Evolutionary conservation across 1,284 basidiomycete genomes (phyloP), one percentile per base, ranked within the genome.

Genomic region (Irpex sp.): DNA sequence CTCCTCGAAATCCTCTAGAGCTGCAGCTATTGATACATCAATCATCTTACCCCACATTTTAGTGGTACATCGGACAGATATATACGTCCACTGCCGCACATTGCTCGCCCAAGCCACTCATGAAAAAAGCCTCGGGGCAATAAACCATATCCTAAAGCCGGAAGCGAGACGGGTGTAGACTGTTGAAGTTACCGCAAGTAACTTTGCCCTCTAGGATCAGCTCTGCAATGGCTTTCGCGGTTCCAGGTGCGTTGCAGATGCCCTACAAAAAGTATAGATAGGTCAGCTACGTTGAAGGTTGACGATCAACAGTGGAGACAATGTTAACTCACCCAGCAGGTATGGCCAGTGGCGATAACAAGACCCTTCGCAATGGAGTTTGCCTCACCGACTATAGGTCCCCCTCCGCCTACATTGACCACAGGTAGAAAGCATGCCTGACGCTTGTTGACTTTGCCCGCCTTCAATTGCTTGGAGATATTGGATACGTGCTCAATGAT

Each of bases 201-300:
- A 84, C 79, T 61, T 79, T 78, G 21, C 86, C 87, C 34, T 85
- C 80, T 71, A 89, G 79, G 15, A 89, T 72, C 17, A 87, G 73
- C 69, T 88, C 85, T n/a, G 80, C 75, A 8, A 91, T 68, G 2
- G 80, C 82, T 66, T 80, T 85, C 5, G 81, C 88, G 2, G 88
- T 90, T 2, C 87, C 88, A 1, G 89, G 88, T 2, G 85, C 88
- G 68, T 91, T 90, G 72, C 84, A 89, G 58, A 90, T 87, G 2
- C 88, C 88, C 88, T 89, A 63, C 9, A 64, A 65, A 17, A 52
- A 37, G 52, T 57, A 26, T 1, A 4, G 49, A n/a, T 51, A 44
- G 49, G 19, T 51, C 49, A 51, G 17, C 11, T 2, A 13, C 49
- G 17, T 51, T 47, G 11, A 26, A 4, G 3, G 3, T 26, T 26